A percentile compares a stretch with the other conserved stretches of the same genome.
Evolutionary conservation across 1,139 yeast species (phyloP).

Genomic region (Scheffersomyces lignicola): DNA sequence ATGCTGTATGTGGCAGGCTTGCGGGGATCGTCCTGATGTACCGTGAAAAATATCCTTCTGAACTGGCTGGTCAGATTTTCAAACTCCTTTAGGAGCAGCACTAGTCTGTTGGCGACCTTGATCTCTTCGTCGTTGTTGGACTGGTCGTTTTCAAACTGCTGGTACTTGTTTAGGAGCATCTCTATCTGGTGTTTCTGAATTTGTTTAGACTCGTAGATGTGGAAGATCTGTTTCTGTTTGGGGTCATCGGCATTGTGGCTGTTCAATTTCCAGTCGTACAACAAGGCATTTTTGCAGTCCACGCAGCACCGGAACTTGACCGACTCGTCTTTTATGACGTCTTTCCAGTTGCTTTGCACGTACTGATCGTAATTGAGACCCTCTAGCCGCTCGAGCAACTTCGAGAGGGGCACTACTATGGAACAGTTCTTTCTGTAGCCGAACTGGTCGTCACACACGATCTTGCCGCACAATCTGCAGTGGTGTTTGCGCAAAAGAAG

Average conservation of each 20-base stretch:
- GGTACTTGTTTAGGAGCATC: constrained; percentile 31
- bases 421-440: constrained; percentile 56
- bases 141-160: constrained; percentile 13
- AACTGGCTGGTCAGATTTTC: constrained; percentile 29
- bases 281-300: constrained; percentile 63
- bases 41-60: constrained; percentile 22
- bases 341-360: constrained; percentile 21
- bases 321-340: constrained; percentile 14
- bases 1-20: too few relatives aligned
- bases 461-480: constrained; percentile 79
- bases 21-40: constrained; percentile 15
- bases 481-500: constrained; percentile 77
- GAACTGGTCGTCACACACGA: constrained; percentile 70
- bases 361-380: constrained; percentile 35
- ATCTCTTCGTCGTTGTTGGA: constrained; percentile 13
- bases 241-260: constrained; percentile 23
- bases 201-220: constrained; percentile 32
- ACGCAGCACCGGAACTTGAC: constrained; percentile 55
- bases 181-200: constrained; percentile 35
- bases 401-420: constrained; percentile 60
- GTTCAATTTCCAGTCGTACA: constrained; percentile 55
- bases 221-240: constrained; percentile 21
- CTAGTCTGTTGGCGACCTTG: constrained; percentile 27
- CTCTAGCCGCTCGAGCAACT: constrained; percentile 45
- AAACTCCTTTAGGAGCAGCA: constrained; percentile 34